Percentiles rank a stretch among this genome's conserved stretches.
Conservation (phyloP, 2,329 filamentous ascomycete genomes). For the Helotiales sp. region DNA sequence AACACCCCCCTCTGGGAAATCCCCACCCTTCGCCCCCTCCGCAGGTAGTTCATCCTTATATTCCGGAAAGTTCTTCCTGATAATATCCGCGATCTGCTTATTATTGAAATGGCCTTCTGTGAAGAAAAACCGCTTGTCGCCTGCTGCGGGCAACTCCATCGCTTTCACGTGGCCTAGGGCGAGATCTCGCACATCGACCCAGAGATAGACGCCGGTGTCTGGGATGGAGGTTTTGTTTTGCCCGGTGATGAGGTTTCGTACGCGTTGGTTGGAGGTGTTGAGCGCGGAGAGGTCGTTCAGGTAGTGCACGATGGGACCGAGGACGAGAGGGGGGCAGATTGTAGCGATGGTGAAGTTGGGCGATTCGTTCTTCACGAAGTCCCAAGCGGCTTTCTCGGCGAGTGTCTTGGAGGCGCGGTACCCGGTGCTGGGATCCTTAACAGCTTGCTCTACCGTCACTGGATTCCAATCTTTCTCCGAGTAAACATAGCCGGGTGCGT, state of each 20-base stretch:
- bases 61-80: slow-evolving; percentile 60
- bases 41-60: slow-evolving; percentile 54
- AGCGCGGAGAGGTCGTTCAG: slow-evolving; percentile 66
- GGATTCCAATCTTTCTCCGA: slow-evolving; percentile 61
- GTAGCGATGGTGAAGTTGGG: slow-evolving; percentile 65
- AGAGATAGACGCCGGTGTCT: slow-evolving; percentile 62
- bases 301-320: slow-evolving; percentile 68
- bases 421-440: slow-evolving; percentile 48
- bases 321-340: slow-evolving; percentile 64
- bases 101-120: slow-evolving; percentile 66
- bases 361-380: slow-evolving; percentile 58
- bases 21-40: slow-evolving; percentile 46
- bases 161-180: slow-evolving; percentile 68
- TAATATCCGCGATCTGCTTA: slow-evolving; percentile 59
- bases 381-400: slow-evolving; percentile 70
- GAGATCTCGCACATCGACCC: slow-evolving; percentile 66
- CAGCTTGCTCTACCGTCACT: slow-evolving; percentile 55
- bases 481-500: slow-evolving; percentile 55
- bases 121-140: slow-evolving; percentile 67
- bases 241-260: slow-evolving; percentile 67
- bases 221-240: slow-evolving; percentile 61
- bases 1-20: slow-evolving; percentile 47
- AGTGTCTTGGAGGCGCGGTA: slow-evolving; percentile 61
- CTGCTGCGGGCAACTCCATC: slow-evolving; percentile 59
- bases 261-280: slow-evolving; percentile 75